phyloP scores from a whole-genome alignment of 2,329 filamentous ascomycete genomes.

The Penicillium sp. region DNA sequence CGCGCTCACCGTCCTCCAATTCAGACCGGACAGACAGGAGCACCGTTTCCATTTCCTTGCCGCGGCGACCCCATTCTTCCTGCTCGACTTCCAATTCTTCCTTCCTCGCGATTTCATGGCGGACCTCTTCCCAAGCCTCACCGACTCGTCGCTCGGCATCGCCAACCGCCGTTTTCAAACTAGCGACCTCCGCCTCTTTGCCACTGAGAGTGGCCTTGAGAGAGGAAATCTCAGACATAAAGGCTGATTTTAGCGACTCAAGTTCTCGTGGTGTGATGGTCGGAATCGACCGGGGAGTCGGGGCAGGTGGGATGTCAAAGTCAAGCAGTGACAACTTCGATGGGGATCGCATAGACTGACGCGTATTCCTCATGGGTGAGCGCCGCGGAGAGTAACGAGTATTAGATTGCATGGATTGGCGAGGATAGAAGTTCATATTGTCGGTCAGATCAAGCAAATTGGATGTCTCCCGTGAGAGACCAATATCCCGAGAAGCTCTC shows the following conservation, averaged over 20 bases:
- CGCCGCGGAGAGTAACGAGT: conserved; percentile 40
- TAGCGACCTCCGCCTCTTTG: conserved; percentile 86
- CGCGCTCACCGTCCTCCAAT: conserved; percentile 72
- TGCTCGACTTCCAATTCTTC: conserved; percentile 74
- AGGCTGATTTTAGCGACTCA: conserved; percentile 85
- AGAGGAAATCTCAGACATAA: conserved; percentile 90
- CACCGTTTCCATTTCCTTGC: conserved; percentile 80
- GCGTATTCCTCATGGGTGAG: conserved; percentile 45
- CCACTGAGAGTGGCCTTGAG: conserved; percentile 87
- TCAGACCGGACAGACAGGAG: conserved; percentile 78
- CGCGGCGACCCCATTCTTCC: conserved; percentile 78
- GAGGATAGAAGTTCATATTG: conserved; percentile 60
- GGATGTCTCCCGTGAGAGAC: conserved; percentile 59
- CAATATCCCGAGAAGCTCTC: conserved; percentile 44
- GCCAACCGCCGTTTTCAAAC: conserved; percentile 79
- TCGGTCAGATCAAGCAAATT: conserved; percentile 89
- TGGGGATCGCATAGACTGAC: conserved; percentile 36
- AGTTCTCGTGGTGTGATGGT: conserved; percentile 88
- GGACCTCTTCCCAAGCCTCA: conserved; percentile 76
- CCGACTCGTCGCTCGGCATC: conserved; percentile 92
- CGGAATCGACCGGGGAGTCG: conserved; percentile 87
- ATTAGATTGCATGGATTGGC: conserved; percentile 44
- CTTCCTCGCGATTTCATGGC: conserved; percentile 69
- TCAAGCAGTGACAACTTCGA: conserved; percentile 71
- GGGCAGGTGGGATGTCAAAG: conserved; percentile 90